Percentiles rank a stretch among this genome's conserved stretches.
These are phyloP conservation scores for Sphagnum contortum DNA, from an alignment of 225 moss, liverwort and hornwort species.

Conservation along the genomic window DNA sequence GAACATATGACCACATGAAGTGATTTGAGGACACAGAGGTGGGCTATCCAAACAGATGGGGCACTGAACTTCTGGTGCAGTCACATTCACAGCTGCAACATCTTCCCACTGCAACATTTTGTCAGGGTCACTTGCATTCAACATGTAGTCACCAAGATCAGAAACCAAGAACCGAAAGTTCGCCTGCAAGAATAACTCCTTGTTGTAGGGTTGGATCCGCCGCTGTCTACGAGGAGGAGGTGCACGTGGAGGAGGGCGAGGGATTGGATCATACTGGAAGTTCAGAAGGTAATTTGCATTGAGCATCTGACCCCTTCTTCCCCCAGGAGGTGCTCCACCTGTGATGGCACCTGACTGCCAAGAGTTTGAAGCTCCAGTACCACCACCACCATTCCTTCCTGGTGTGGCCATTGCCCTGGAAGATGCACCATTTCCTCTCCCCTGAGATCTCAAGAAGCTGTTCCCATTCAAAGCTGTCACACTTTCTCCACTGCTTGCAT, in stretches of 20 bases:
- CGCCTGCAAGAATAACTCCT: slow-evolving; percentile 93
- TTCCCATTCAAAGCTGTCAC: slow-evolving; percentile 43
- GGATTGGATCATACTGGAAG: slow-evolving; percentile 91
- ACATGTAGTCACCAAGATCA: slow-evolving; percentile 79
- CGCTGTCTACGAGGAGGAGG: slow-evolving; percentile 48
- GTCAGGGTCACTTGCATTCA: slow-evolving; percentile 90
- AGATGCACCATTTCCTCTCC: slow-evolving; percentile 16
- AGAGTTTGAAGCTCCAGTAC: slow-evolving; percentile 34
- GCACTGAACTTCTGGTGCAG: slow-evolving; percentile 83
- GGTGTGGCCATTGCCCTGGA: slow-evolving; percentile 20
- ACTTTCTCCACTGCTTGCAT: slow-evolving; percentile 27
- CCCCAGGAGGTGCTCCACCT: slow-evolving; percentile 42
- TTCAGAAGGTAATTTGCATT: slow-evolving; percentile 84
- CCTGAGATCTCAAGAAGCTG: slow-evolving; percentile 5
- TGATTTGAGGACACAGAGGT: slow-evolving; percentile 93
- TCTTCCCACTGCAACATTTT: slow-evolving; percentile 99
- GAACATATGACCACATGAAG: slow-evolving; percentile 91
- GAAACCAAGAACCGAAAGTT: slow-evolving; percentile 96
- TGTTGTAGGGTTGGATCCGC: slow-evolving; percentile 82
- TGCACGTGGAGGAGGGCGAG: slow-evolving; percentile 57
- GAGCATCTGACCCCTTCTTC: slow-evolving; percentile 63
- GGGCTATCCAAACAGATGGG: slow-evolving; percentile 84
- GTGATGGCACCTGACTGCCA: slow-evolving; percentile 32
- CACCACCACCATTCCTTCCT: slow-evolving; percentile 16
- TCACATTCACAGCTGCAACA: slow-evolving; percentile 81